These are phyloP conservation scores for Aspergillus glaucus DNA, from an alignment of 2,329 filamentous ascomycete genomes.

Conservation along the genomic window DNA sequence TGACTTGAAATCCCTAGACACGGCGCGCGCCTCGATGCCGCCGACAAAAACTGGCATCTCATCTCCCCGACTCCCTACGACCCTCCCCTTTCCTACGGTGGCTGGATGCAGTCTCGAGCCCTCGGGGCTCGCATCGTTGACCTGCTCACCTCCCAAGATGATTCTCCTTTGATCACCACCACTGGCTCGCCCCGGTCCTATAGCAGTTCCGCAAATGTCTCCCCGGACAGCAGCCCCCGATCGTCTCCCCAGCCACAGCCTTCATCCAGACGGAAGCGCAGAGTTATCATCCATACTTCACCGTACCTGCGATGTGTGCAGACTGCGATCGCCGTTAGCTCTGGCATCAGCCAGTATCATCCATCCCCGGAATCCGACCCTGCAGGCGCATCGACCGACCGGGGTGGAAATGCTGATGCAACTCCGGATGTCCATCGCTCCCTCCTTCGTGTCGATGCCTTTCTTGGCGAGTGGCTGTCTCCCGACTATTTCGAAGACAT, in stretches of 20 bases:
- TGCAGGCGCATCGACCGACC: not conserved
- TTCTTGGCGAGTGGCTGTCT: constrained; percentile 90
- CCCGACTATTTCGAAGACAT: constrained; percentile 92
- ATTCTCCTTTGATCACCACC: constrained; percentile 14
- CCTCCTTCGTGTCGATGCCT: constrained; percentile 74
- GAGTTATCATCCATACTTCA: constrained; percentile 84
- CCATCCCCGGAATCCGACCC: constrained; percentile 7
- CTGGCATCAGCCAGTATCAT: constrained; percentile 60
- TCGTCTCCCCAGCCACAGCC: not conserved
- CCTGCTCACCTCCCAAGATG: constrained; percentile 50
- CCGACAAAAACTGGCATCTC: constrained; percentile 91
- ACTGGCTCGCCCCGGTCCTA: not conserved
- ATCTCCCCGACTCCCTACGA: constrained; percentile 92
- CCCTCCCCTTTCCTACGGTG: constrained; percentile 87
- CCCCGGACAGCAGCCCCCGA: not conserved
- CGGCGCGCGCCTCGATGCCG: constrained; percentile 86
- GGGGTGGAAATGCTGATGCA: not conserved
- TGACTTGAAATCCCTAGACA: constrained; percentile 52
- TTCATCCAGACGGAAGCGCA: constrained; percentile 52
- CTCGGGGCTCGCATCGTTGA: constrained; percentile 78
- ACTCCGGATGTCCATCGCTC: constrained; percentile 14
- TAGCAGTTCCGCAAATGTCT: not conserved
- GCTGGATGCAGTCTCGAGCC: constrained; percentile 79
- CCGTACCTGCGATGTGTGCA: constrained; percentile 90
- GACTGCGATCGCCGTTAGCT: constrained; percentile 79